Base-by-base conservation (phyloP, 1,284 basidiomycete species). In the Schizophyllum commune region DNA sequence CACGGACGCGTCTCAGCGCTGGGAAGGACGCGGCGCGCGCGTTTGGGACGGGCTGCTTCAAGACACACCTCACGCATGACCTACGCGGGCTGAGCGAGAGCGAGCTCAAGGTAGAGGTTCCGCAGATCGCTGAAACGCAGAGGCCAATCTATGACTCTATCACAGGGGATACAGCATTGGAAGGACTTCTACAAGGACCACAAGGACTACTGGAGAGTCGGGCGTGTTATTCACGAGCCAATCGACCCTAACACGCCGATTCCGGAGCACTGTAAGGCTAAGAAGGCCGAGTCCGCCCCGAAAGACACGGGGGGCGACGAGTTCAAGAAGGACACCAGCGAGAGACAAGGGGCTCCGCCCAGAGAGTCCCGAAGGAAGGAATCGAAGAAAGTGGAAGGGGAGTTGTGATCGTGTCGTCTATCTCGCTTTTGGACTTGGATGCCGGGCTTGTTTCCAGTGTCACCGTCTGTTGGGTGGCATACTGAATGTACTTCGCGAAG, bases 11-110 rank as follows among this genome's bases (percentile, higher is more conserved):
- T 47, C 66, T 55, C 69, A 94, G 93, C 79, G 87, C 92, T 60
- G 95, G 95, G 8, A 75, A 82, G 60, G 95, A 98, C 72, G 94
- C 92, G 13, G 91, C 92, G 32, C 79, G 95, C 66, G 90, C 94
- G 0, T 98, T 92, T 74, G 91, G 85, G 34, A 98, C 96, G 0
- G 94, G 94, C 5, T 98, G 95, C 73, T 97, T 98, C 79, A 80
- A 87, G 69, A 82, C 83, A 13, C 95, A 98, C 74, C 83, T 86
- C 56, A 98, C 94, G 51, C 90, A 97, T 75, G 95, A 98, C 75
- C 76, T 90, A 62, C 85, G 95, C 63, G 96, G 91, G 11, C 74
- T 98, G 65, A 81, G 77, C 51, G 83, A 89, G 60, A 74, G 79
- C 63, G 90, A 98, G 72, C 71, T 90, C 65, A 75, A 78, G 71